Conservation (phyloP, 768 basidiomycete species). For the Xerocomellus intermedius region DNA sequence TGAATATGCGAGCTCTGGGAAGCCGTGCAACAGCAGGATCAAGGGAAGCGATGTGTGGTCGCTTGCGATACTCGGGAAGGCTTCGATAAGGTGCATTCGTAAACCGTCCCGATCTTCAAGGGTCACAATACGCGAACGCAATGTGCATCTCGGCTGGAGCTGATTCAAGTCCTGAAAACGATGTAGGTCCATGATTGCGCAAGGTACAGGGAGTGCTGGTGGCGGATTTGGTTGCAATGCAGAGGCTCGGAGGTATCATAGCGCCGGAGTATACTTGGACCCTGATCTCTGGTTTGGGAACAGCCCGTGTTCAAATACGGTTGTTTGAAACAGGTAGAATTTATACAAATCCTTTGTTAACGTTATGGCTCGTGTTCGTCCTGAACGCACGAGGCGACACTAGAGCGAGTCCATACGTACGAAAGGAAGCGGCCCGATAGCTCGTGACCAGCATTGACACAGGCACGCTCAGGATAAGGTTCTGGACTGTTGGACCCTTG, state of each 20-base stretch:
- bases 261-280: not conserved
- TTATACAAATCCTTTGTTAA: not conserved
- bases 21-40: conserved; percentile 60
- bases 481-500: conserved; percentile 8
- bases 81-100: conserved; percentile 50
- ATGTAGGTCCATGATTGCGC: conserved; percentile 15
- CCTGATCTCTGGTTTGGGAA: not conserved
- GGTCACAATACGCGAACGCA: conserved; percentile 35
- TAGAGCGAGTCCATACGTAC: conserved; percentile 18
- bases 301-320: not conserved
- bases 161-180: conserved; percentile 4
- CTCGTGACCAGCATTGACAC: not conserved
- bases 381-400: not conserved
- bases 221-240: not conserved
- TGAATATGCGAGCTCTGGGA: conserved; percentile 65
- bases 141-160: conserved; percentile 35
- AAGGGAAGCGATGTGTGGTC: conserved; percentile 38
- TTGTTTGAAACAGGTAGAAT: not conserved
- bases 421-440: not conserved
- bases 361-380: not conserved
- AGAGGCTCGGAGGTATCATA: not conserved
- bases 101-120: conserved; percentile 46
- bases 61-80: conserved; percentile 28
- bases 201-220: not conserved
- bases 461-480: not conserved